phyloP scores from a whole-genome alignment of 2,329 filamentous ascomycete species.

The Juglanconis juglandina region DNA sequence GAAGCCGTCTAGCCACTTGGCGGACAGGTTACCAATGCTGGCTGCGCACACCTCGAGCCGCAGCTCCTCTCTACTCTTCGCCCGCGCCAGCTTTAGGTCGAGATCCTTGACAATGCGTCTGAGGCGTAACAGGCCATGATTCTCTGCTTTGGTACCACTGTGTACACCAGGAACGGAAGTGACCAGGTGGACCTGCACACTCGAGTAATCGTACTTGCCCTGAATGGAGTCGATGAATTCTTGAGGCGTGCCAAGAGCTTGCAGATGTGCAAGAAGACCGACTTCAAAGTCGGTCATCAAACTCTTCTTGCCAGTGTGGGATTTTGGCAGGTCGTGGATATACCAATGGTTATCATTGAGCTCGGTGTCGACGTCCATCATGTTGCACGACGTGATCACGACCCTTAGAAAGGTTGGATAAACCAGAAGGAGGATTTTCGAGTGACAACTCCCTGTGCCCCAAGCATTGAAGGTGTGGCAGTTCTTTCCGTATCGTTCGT shows the following conservation, averaged over 20 bases:
- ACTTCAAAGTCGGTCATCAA: conserved; percentile 19
- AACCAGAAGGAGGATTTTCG: conserved; percentile 23
- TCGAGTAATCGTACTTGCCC: conserved; percentile 24
- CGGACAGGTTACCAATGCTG: conserved; percentile 22
- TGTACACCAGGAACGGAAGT: conserved; percentile 23
- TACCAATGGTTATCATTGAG: conserved; percentile 27
- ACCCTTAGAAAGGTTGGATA: conserved; percentile 24
- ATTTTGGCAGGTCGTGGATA: conserved; percentile 25
- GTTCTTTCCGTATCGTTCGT: conserved; percentile 21
- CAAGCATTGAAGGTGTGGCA: conserved; percentile 24
- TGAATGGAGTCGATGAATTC: conserved; percentile 21
- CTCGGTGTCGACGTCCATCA: conserved; percentile 25
- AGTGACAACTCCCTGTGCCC: conserved; percentile 21
- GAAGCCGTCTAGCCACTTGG: conserved; percentile 24
- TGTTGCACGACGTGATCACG: conserved; percentile 26
- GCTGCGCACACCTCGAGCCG: conserved; percentile 23
- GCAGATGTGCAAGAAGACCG: conserved; percentile 20
- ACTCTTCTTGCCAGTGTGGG: neutral
- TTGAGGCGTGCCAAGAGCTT: conserved; percentile 20
- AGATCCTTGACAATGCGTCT: conserved; percentile 18
- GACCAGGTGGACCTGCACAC: conserved; percentile 22
- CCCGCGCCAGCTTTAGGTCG: conserved; percentile 11
- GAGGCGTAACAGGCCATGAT: conserved; percentile 23
- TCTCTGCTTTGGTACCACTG: conserved; percentile 20
- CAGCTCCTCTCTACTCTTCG: conserved; percentile 16